A percentile compares a stretch with the other conserved stretches of the same genome.
phyloP scores from a whole-genome alignment of 805 yeast species.

The Brettanomyces sp. region DNA sequence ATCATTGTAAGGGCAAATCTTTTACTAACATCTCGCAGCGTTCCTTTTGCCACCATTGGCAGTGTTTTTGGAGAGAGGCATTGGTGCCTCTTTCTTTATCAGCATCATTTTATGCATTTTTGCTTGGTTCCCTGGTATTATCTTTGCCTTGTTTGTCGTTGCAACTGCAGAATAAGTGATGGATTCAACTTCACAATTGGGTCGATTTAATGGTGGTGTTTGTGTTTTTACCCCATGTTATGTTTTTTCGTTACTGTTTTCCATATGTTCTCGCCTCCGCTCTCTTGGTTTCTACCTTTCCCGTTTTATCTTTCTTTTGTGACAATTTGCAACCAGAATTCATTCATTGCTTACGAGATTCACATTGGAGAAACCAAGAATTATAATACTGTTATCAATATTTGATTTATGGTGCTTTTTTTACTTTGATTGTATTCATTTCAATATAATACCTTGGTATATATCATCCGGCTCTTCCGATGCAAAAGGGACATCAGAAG shows the following conservation, averaged over 20 bases:
- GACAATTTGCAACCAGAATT: no score
- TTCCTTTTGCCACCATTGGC: constrained; percentile 68
- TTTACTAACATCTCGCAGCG: not conserved
- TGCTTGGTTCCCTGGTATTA: constrained; percentile 71
- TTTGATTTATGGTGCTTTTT: no score
- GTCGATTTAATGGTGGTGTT: not conserved
- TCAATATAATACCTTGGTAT: no score
- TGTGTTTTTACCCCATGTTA: not conserved
- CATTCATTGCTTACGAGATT: no score
- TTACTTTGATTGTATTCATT: no score
- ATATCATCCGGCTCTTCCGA: no score
- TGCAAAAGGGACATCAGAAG: no score
- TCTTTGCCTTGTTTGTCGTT: constrained; percentile 65
- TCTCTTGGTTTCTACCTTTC: not conserved
- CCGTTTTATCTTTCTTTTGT: no score
- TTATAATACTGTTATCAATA: no score
- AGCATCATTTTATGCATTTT: constrained; percentile 54
- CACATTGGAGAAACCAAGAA: no score
- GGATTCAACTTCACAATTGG: not conserved
- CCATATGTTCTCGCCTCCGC: not conserved
- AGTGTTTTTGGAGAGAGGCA: constrained; percentile 61
- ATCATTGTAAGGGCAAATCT: not conserved
- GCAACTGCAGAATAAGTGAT: constrained; percentile 4
- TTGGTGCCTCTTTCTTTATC: constrained; percentile 54
- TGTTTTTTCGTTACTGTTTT: no score